Base-by-base conservation (phyloP, 805 yeast species). In the Priceomyces melissophilus region DNA sequence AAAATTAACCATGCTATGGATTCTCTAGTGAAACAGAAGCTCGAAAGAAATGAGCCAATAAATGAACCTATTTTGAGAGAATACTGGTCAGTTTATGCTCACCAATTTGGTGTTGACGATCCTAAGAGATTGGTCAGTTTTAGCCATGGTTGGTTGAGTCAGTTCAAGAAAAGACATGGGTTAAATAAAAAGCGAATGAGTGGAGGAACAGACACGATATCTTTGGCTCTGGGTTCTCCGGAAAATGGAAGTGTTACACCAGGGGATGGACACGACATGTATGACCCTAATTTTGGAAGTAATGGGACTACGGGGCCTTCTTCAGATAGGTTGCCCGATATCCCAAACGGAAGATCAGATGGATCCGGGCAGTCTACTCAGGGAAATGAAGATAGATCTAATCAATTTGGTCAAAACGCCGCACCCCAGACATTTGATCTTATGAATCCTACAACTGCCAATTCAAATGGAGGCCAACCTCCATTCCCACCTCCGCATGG, bases 61-160 rank as follows among this genome's bases (percentile, higher is more conserved):
- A 75, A 71, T 14, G 84, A 79, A 49, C 79, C 82, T 1, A 61
- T 77, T 4, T 56, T 79, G 34, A 60, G 83, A 30, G 78, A 75
- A 37, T 73, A 76, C 51, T 79, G 85, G 85, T 62, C 71, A 10
- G 59, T 67, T 25, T 76, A 67, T 50, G 84, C 82, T 2, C 73
- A 73, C 42, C 66, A 71, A 50, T 76, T 57, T 52, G 84, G 83
- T 8, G 82, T 79, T 2, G 76, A 72, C 6, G 81, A 79, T 49
- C 82, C 84, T 3, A 79, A 79, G 52, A 60, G 85, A 40, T 55
- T 75, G 41, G 69, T 67, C 20, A 67, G 72, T 11, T 79, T 78
- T 46, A 73, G 80, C 47, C 83, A 79, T 54, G 85, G 85, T 7
- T 79, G 84, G 84, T 57, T 79, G 32, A 64, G 76, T 10, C 81